Evolutionary conservation across 2,329 filamentous ascomycete species (phyloP), one percentile per base, ranked within the genome.

Genomic region (Sporothrix humicola): DNA sequence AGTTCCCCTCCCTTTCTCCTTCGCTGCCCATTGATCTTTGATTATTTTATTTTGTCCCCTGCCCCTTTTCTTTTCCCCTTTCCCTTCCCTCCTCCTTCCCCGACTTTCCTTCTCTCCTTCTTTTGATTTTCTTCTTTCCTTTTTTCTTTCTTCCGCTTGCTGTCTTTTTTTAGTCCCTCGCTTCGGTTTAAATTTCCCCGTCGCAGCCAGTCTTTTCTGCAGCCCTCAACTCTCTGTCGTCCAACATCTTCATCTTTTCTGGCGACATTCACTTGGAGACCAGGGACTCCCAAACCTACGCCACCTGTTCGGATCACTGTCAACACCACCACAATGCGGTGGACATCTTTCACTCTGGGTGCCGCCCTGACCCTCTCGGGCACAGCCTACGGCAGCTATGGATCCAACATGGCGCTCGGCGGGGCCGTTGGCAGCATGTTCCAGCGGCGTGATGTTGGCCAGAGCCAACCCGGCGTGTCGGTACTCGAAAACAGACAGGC

Each of bases 341-440:
- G 54, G 73, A 44, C 56, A 3, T 58, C 42, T 13, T n/a, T 71
- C 48, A 65, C 63, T 44, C 65, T 72, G 9, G 65, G 73, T 12
- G 70, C 63, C 5, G 23, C 59, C 37, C 65, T 74, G 31, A 63
- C 73, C n/a, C 20, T 74, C 44, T 74, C 73, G 10, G 65, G 73
- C 17, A 56, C 56, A 7, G 70, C 50, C 20, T 44, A 68, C 13
- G 72, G 68, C 48, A 68, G 72, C 72, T 68, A 73, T 58, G 72
- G 58, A 2, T 73, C 72, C 20, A 52, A 61, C 59, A 13, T 73
- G 69, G 26, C 59, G 23, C 50, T 42, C 37, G 52, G 61, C 13
- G 37, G 56, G 3, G 58, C 59, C 23, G 31, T 73, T 59, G 71
- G 71, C 15, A 26, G 8, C 20, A 23, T 69, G 7, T 69, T 59